Percentiles rank a stretch among this genome's conserved stretches.
Conservation (phyloP, 2,329 filamentous ascomycete genomes). For the Orbilia ellipsospora region DNA sequence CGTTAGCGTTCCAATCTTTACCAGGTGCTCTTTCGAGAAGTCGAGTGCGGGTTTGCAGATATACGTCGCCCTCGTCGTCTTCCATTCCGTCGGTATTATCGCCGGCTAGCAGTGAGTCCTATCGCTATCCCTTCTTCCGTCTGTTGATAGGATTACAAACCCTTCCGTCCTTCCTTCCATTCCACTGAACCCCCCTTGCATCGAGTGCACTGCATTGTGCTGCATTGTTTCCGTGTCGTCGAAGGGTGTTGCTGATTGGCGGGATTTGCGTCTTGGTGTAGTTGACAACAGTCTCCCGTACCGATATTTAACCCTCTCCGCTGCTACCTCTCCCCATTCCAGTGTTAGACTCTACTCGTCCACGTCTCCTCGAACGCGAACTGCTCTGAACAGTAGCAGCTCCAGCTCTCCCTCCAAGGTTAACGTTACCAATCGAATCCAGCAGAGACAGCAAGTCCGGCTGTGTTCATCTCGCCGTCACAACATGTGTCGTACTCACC, state of each 20-base stretch:
- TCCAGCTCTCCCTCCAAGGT: not conserved
- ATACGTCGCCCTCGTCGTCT: constrained; percentile 3
- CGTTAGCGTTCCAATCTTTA: constrained; percentile 40
- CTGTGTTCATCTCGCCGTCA: constrained; percentile 79
- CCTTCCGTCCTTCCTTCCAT: too few species aligned
- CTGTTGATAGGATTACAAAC: too few species aligned
- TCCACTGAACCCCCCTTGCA: not conserved
- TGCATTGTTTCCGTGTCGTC: not conserved
- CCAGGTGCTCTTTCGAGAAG: constrained; percentile 47
- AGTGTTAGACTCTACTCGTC: not conserved
- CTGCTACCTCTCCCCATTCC: constrained; percentile 5
- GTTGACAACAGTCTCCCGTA: constrained; percentile 5
- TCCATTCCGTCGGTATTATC: not conserved
- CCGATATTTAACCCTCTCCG: constrained; percentile 35
- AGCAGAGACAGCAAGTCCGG: constrained; percentile 61
- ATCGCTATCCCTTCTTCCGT: too few species aligned
- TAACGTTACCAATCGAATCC: constrained; percentile 1
- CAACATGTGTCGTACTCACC: constrained; percentile 73
- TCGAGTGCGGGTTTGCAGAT: constrained; percentile 14
- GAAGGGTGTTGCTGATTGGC: not conserved
- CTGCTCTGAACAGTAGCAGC: constrained; percentile 6
- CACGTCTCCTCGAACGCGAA: constrained; percentile 6
- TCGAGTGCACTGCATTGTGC: not conserved
- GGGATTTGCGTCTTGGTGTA: not conserved
- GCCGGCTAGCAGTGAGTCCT: not conserved